These are phyloP conservation scores for Hypoxylon rickii DNA, from an alignment of 495 filamentous ascomycete genomes.

Conservation along the genomic window DNA sequence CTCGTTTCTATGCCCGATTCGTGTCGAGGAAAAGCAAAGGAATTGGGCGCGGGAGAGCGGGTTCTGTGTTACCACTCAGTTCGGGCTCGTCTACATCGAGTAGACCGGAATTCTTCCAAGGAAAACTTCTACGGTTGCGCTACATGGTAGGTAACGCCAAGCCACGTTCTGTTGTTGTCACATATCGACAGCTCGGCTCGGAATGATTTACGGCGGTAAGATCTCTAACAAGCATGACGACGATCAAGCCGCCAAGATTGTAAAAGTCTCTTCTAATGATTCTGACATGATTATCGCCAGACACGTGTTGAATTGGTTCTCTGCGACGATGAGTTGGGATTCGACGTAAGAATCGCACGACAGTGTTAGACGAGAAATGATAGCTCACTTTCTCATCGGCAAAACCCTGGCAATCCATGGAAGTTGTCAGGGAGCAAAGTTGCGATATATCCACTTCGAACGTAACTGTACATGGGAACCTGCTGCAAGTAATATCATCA, in stretches of 20 bases:
- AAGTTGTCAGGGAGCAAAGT: slow-evolving; percentile 8
- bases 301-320: slow-evolving; percentile 3
- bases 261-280: neutral
- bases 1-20: slow-evolving; percentile 25
- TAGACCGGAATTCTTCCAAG: too few species aligned
- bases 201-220: slow-evolving; percentile 7
- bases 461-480: slow-evolving; percentile 10
- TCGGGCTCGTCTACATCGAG: too few species aligned
- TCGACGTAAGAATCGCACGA: slow-evolving; percentile 12
- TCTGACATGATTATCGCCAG: slow-evolving; percentile 6
- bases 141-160: too few species aligned
- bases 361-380: too few species aligned
- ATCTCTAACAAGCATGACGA: slow-evolving; percentile 8
- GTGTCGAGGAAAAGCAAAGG: slow-evolving; percentile 7
- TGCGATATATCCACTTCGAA: slow-evolving; percentile 18
- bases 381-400: slow-evolving; percentile 26
- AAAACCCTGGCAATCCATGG: slow-evolving; percentile 11
- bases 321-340: neutral
- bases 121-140: too few species aligned
- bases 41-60: slow-evolving; percentile 5
- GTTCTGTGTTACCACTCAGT: slow-evolving; percentile 7
- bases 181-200: slow-evolving; percentile 15
- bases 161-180: neutral
- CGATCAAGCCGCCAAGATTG: slow-evolving; percentile 7
- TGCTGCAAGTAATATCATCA: slow-evolving; percentile 33